A percentile compares a stretch with the other conserved stretches of the same genome.
phyloP scores from a whole-genome alignment of 176 grass and related monocot genomes.

The Aegilops bicornis region DNA sequence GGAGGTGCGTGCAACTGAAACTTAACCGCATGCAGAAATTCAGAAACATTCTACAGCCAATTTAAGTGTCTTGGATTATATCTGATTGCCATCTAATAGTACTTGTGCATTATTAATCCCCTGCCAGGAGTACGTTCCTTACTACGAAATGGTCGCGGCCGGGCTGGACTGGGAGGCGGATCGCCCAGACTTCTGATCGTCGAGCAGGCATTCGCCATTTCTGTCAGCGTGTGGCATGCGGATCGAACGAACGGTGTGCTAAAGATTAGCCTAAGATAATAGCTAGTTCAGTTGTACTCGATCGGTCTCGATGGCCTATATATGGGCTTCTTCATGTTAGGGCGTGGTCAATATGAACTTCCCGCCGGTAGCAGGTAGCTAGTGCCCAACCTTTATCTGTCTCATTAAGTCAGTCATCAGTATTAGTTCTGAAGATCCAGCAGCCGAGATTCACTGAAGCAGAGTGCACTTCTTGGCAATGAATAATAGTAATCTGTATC shows the following conservation, averaged over 20 bases:
- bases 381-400: background rate
- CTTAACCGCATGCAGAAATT: background rate
- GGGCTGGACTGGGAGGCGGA: slow-evolving; percentile 34
- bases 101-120: background rate
- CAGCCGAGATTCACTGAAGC: background rate
- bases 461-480: background rate
- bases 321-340: too few species aligned
- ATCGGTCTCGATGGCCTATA: too few species aligned
- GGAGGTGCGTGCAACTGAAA: slow-evolving; percentile 30
- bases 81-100: too few species aligned
- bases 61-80: too few species aligned
- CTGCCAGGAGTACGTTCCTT: slow-evolving; percentile 28
- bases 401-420: too few species aligned
- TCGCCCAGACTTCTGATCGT: background rate
- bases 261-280: background rate
- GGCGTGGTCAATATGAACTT: too few species aligned
- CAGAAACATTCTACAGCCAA: too few species aligned
- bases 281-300: background rate
- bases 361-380: background rate
- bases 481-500: background rate
- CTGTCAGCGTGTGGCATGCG: background rate
- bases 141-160: slow-evolving; percentile 35
- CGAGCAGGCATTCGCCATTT: background rate
- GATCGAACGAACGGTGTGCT: background rate
- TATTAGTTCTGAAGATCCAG: background rate